Base-by-base conservation (phyloP, 495 filamentous ascomycete genomes). In the Aspergillus conjunctus region DNA sequence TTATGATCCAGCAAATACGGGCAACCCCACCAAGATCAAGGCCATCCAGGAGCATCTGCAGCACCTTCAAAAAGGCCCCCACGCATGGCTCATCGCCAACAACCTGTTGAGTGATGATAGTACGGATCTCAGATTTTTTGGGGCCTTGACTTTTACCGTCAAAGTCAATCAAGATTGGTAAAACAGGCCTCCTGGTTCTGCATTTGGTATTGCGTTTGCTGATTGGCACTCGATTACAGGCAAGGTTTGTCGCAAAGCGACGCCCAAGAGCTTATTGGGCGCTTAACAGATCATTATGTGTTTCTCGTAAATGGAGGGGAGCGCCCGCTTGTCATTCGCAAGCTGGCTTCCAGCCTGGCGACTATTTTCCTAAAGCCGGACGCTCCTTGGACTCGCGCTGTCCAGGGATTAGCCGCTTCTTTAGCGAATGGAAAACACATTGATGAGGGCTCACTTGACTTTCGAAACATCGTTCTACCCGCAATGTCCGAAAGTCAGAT, bases 131-230 rank as follows among this genome's bases (percentile, higher is more conserved):
- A 86, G 89, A 43, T 98, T 97, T 77, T 97, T 92, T 71, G 94
- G 90, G n/a, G 94, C 93, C 32, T 80, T 96, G 60, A 97, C 93
- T 0, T 91, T 96, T 66, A 94, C 88, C 15, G 87, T 97, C 50
- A 97, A 97, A 75, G 79, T 97, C 51, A 97, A 97, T 64, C 82
- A 84, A 34, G 89, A 93, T 69, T 90, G 84, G 90, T 90, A 76
- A 52, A 74, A 65, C 10, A 32, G 22, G 22, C 34, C 43, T 54
- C 18, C 2, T n/a, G n/a, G n/a, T n/a, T n/a, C 20, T 41, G 8
- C 41, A 15, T 37, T 43, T 18, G 11, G 3, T 7, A 57, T 51
- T 17, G 7, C 15, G 17, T 22, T 50, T 37, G 30, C 53, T 39
- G 14, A 51, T 66, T 75, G 21, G 78, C 54, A 1, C 17, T 18